These are phyloP conservation scores for Rubroboletus pulcherrimus DNA, from an alignment of 768 basidiomycete species.

Conservation along the genomic window DNA sequence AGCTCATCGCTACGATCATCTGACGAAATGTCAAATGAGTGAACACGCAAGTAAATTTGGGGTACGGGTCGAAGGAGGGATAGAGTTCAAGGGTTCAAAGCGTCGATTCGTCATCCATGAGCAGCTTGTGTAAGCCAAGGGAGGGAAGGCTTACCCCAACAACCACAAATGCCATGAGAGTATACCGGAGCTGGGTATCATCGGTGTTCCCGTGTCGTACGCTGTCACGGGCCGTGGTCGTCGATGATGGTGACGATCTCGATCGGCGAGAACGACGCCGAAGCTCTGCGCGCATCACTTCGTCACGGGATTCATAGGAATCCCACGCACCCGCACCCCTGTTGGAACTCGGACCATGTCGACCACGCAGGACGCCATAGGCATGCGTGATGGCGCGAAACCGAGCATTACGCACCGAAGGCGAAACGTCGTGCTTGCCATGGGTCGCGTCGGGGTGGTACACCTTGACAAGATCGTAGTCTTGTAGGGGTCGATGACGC, in stretches of 20 bases:
- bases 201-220: not conserved
- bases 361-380: constrained; percentile 44
- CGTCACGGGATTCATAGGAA: constrained; percentile 21
- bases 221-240: not conserved
- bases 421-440: constrained; percentile 37
- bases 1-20: constrained; percentile 6
- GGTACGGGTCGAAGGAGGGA: not conserved
- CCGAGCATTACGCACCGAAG: constrained; percentile 47
- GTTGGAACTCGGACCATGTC: not conserved
- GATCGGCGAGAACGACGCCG: constrained; percentile 39
- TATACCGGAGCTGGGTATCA: constrained; percentile 9
- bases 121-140: not conserved
- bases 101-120: not conserved
- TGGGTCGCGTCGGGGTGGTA: constrained; percentile 67
- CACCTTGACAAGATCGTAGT: constrained; percentile 68
- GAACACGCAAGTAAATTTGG: not conserved
- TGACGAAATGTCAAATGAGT: not conserved
- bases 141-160: constrained; percentile 11
- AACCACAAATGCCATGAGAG: constrained; percentile 10
- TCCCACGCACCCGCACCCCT: not conserved
- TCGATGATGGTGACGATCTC: constrained; percentile 21
- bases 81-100: not conserved
- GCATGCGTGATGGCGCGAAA: constrained; percentile 65
- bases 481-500: constrained; percentile 32
- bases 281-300: constrained; percentile 50